Base-by-base conservation (phyloP, 2,329 filamentous ascomycete species). In the Penicillium aurantiogriseum region DNA sequence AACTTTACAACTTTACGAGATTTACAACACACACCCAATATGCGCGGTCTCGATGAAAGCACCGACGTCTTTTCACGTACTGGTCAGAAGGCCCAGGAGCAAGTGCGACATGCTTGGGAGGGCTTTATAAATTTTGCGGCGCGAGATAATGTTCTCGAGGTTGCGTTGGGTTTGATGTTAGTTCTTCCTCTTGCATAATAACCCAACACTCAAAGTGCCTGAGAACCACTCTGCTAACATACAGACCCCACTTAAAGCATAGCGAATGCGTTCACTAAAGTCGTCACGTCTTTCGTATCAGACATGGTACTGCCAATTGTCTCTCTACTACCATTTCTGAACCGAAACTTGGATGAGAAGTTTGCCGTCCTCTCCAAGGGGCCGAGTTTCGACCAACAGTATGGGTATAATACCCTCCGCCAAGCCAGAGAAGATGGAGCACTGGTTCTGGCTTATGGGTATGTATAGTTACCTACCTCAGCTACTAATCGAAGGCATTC, bases 81-180 rank as follows among this genome's bases (percentile, higher is more conserved):
- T 64, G 58, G 76, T 69, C 45, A 77, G 65, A 58, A 74, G 67
- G 64, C 76, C 65, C 61, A 78, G 57, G 51, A 79, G 63, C 76
- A 76, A 52, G 81, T 83, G 25, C 76, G 78, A 60, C 78, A 79
- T 58, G 75, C 84, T 56, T 86, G 83, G 78, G 77, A 83, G 35
- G 86, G 85, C 39, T 91, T 91, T 70, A 71, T 86, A 63, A 87
- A 90, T 70, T 91, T 91, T 72, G 88, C 87, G 0, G 83, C 90
- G 53, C 84, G 88, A 62, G 88, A 89, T 57, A 90, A 91, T 65
- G 88, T 91, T 47, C 80, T 91, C 27, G 86, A 91, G 71, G 88
- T 91, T 58, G 88, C 88, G 17, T 86, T 91, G 64, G 88, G 88
- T 63, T 77, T 91, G 62, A 91, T 91, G 87, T 89, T 69, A 71